Percentiles rank a stretch among this genome's conserved stretches.
These are phyloP conservation scores for Pythium brachiatum DNA, from an alignment of 352 stramenopile genomes.

Conservation along the genomic window DNA sequence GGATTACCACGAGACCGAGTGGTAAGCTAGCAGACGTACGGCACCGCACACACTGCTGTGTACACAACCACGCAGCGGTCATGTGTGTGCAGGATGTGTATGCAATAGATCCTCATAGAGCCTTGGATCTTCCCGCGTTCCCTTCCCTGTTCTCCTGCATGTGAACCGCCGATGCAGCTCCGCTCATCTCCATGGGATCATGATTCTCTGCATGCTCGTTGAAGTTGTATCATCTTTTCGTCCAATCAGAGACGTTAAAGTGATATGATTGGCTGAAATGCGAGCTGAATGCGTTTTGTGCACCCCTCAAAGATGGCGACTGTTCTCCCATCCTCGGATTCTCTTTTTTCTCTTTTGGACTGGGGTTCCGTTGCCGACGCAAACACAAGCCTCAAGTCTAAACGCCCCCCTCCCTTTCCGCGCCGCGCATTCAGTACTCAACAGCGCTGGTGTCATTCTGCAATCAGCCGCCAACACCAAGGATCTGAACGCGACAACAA, in stretches of 20 bases:
- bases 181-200: neutral
- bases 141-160: slow-evolving; percentile 2
- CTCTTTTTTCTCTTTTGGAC: neutral
- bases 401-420: neutral
- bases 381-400: neutral
- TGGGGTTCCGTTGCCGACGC: neutral
- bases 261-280: slow-evolving; percentile 21
- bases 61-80: neutral
- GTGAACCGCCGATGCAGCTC: slow-evolving; percentile 1
- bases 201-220: slow-evolving; percentile 14
- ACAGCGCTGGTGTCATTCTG: slow-evolving; percentile 1
- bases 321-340: slow-evolving; percentile 1
- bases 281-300: slow-evolving; percentile 21
- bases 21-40: slow-evolving; percentile 38
- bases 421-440: slow-evolving; percentile 21
- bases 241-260: slow-evolving; percentile 10
- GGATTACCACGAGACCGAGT: slow-evolving; percentile 89
- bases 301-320: slow-evolving; percentile 21
- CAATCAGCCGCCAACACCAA: neutral
- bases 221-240: slow-evolving; percentile 24
- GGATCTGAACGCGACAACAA: neutral
- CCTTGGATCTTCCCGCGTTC: neutral
- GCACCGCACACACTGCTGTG: neutral
- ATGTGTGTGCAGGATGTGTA: neutral
- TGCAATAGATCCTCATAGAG: slow-evolving; percentile 4